Evolutionary conservation across 148 eudicot genomes (phyloP), one percentile per base, ranked within the genome.

Genomic region (Hydrangea macrophylla): DNA sequence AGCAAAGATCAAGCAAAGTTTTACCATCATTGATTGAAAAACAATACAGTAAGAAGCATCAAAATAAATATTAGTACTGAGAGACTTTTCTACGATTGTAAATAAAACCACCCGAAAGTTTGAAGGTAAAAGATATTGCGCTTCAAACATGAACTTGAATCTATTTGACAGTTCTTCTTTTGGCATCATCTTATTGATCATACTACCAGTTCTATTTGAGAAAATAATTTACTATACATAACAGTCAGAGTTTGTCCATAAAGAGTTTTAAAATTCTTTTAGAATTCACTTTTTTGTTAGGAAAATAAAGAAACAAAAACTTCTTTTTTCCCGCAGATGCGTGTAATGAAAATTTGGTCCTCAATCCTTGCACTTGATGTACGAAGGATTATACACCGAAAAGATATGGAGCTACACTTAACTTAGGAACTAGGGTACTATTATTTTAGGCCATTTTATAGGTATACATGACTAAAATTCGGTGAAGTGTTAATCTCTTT

Each of bases 21-120:
- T 37, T 2, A 18, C 32, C 20, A 24, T 23, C 26, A 10, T 74
- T 24, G 20, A 76, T 13, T 50, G 24, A 42, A 33, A 53, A 56
- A 58, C 18, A 48, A 4, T 9, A 48, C 9, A 45, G 23, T 44
- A 31, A 39, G 30, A 42, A 42, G 17, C 15, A 42, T 12, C 11
- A 42, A 42, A n/a, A n/a, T n/a, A 42, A 42, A 2, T 11, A 42
- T 11, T 42, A 42, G 17, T 10, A n/a, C n/a, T n/a, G 13, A 23
- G 32, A n/a, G n/a, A n/a, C n/a, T n/a, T n/a, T 25, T 66, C 54
- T 56, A 56, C 36, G 25, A 12, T 57, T n/a, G 26, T 50, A 67
- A 54, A 55, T 55, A 7, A 65, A 23, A 35, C 9, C 22, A 22
- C 59, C 60, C 33, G 7, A 66, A 0, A 36, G 7, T 28, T 13